Percentiles rank a stretch among this genome's conserved stretches.
Evolutionary conservation across 129 eudicot genomes (phyloP).

Genomic region (Centella asiatica): DNA sequence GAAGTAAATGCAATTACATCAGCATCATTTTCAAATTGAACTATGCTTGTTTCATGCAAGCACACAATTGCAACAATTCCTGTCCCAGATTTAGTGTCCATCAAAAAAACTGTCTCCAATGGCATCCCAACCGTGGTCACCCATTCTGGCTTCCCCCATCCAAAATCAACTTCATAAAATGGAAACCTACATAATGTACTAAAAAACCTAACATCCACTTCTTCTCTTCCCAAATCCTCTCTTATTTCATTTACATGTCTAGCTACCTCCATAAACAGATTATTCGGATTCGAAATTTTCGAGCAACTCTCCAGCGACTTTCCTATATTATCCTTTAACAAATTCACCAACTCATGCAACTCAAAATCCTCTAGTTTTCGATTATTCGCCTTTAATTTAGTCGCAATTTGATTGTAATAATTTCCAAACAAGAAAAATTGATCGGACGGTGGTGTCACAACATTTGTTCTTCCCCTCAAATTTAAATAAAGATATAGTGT

Average conservation of each 20-base stretch:
- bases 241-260: slow-evolving; percentile 1
- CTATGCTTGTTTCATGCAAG: slow-evolving; percentile 13
- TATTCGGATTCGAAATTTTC: slow-evolving; percentile 1
- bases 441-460: background rate
- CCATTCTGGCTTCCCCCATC: slow-evolving; percentile 30
- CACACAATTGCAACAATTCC: slow-evolving; percentile 19
- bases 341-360: slow-evolving; percentile 3
- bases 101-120: background rate
- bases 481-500: slow-evolving; percentile 3
- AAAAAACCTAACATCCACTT: slow-evolving; percentile 3
- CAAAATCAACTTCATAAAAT: slow-evolving; percentile 23
- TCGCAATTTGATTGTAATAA: background rate
- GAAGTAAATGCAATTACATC: slow-evolving; percentile 9
- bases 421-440: background rate
- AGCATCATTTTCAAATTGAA: slow-evolving; percentile 3
- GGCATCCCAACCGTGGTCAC: background rate
- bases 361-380: background rate
- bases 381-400: background rate
- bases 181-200: slow-evolving; percentile 15
- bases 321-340: background rate
- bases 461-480: slow-evolving; percentile 1
- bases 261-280: background rate
- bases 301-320: background rate
- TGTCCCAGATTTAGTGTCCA: slow-evolving; percentile 15
- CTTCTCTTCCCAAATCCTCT: background rate